Base-by-base conservation (phyloP, 2,329 filamentous ascomycete species). In the Tolypocladium paradoxum region DNA sequence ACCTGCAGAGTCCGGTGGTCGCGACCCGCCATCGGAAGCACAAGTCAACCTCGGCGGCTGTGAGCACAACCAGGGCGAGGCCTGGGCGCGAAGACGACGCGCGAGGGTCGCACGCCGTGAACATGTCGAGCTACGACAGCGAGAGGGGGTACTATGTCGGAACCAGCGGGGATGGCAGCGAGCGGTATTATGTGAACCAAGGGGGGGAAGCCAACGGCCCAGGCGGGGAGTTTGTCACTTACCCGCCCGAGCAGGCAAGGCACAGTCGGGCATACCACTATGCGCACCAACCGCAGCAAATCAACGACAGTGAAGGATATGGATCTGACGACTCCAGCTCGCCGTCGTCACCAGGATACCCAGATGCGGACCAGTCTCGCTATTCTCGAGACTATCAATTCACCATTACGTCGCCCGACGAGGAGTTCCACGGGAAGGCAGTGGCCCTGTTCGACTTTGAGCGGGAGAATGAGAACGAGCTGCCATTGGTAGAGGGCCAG, bases 341-440 rank as follows among this genome's bases (percentile, higher is more conserved):
- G 33, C 72, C 75, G 45, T 83, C 81, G 18, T 85, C 82, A 9
- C 80, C 82, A 1, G 76, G 75, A 33, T 77, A 74, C 56, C 75
- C 71, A 53, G 74, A 79, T 54, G 80, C 82, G 60, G 85, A 90
- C 64, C 80, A 89, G 65, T 88, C 85, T 53, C 82, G 90, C 62
- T 95, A 91, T 69, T 95, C 90, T 47, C 83, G 88, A 59, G 89
- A 96, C 69, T 96, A 95, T 67, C 88, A 95, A 62, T 96, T 96
- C 68, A 95, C 90, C 20, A 95, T 96, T 61, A 92, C 89, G 18
- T 95, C 89, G 16, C 90, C 91, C 6, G 93, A 97, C 67, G 92
- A 97, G 71, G 90, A 97, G 68, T 96, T 96, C 82, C 91, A 96
- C 65, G 93, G 93, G 49, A 96, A 95, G 67, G 91, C 90, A 12